Percentiles rank a stretch among this genome's conserved stretches.
Evolutionary conservation across 768 basidiomycete species (phyloP).

Genomic region (Podaxis carcinomalis): DNA sequence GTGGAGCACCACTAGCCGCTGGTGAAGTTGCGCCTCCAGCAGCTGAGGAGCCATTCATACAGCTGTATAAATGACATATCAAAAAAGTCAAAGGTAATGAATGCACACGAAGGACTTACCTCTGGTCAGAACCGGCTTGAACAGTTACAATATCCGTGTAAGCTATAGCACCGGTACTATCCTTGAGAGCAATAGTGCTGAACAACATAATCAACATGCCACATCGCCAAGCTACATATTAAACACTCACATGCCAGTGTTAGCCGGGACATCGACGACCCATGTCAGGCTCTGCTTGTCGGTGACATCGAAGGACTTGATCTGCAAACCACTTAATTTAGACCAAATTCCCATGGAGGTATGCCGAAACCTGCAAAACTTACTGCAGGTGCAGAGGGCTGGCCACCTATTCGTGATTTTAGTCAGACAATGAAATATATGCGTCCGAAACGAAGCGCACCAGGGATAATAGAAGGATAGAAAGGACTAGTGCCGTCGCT

Average conservation of each 20-base stretch:
- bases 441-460: slow-evolving; percentile 30
- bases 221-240: neutral
- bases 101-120: slow-evolving; percentile 21
- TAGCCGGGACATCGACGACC: slow-evolving; percentile 42
- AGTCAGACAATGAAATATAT: neutral
- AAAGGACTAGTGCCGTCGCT: slow-evolving; percentile 48
- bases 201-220: neutral
- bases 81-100: neutral
- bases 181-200: slow-evolving; percentile 57
- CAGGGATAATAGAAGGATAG: slow-evolving; percentile 58
- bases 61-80: neutral
- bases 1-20: neutral
- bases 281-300: slow-evolving; percentile 45
- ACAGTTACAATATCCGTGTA: slow-evolving; percentile 53
- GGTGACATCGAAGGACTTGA: slow-evolving; percentile 49
- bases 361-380: slow-evolving; percentile 16
- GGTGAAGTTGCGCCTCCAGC: neutral
- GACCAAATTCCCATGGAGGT: slow-evolving; percentile 12
- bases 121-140: slow-evolving; percentile 26
- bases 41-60: neutral
- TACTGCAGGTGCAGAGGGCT: slow-evolving; percentile 49
- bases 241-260: slow-evolving; percentile 43
- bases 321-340: slow-evolving; percentile 30
- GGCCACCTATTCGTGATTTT: slow-evolving; percentile 38
- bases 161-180: slow-evolving; percentile 46